Base-by-base conservation (phyloP, 2,329 filamentous ascomycete species). In the Paracoccidioides brasiliensis region DNA sequence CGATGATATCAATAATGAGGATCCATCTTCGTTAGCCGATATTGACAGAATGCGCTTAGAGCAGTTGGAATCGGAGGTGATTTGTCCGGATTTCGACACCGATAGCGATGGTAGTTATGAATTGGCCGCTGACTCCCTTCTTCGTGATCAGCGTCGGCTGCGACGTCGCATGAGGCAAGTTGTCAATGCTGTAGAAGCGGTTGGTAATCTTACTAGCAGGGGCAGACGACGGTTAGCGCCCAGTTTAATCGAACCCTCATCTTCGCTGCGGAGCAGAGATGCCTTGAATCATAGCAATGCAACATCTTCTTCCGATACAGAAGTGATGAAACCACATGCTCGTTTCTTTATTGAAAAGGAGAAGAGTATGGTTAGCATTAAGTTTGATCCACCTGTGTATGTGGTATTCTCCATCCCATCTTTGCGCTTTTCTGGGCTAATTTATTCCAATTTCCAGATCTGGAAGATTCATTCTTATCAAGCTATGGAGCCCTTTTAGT, bases 321-420 rank as follows among this genome's bases (percentile, higher is more conserved):
- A 80, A 44, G 72, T 88, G 4, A 78, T 90, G 70, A 77, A 77
- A 38, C 88, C 88, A 0, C 82, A 89, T 68, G 88, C 89, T 2
- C 81, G 82, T 33, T 96, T 97, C 71, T 86, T 84, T 65, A 94
- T 96, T 55, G 84, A 86, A 64, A 81, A 83, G 68, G 81, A 85
- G 63, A 90, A 89, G 73, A 88, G 82, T 72, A 89, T 85, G 70
- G 91, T 93, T 63, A 90, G 85, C 12, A 86, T 97, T 63, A 84
- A 82, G 57, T 96, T 97, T 54, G 70, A 73, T 56, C 70, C 70
- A 10, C 70, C 71, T 54, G 69, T 67, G 71, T 73, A 70, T 48
- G 71, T 63, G n/a, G 9, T 55, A 59, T 52, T 48, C 44, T 57
- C 7, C 6, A 40, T 38, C 54, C 35, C 51, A 64, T 58, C 10